Base-by-base conservation (phyloP, 2,329 filamentous ascomycete genomes). In the Fusarium globosum region DNA sequence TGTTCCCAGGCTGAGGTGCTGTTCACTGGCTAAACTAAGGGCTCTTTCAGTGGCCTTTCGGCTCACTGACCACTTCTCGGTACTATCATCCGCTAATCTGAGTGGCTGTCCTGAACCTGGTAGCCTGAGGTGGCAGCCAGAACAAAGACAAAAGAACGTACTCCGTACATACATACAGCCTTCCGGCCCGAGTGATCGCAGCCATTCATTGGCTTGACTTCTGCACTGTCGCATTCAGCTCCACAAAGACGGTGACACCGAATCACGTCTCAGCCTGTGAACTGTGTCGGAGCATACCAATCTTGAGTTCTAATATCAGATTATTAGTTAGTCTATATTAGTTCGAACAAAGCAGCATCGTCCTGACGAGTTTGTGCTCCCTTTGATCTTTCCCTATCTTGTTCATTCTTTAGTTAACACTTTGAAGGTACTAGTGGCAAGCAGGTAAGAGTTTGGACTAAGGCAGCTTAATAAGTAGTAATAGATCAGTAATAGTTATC, bases 31-130 rank as follows among this genome's bases (percentile, higher is more conserved):
- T 61, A 49, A 30, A 38, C 42, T 30, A 30, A 36, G 49, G 30
- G 23, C 33, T 26, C 21, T 43, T 67, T 48, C 65, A 70, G 60
- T 36, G 66, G 38, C 13, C 59, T 70, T 13, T 69, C 66, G 65
- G 67, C 42, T 69, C 66, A 73, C 48, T 71, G 58, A 68, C 64
- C 71, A 74, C 59, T 49, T 57, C 58, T 57, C 49, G 53, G 70
- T 67, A 58, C 59, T 41, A 49, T 58, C 58, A 39, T 69, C 68
- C 59, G 68, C 69, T 71, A 67, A 71, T 71, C 55, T 73, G 59
- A 73, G 63, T 74, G 71, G 71, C 68, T 74, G 71, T 58, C 53
- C 28, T 20, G 38, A 28, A 36, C 57, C 55, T 52, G 38, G 16
- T 46, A 41, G 23, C 23, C 58, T 52, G n/a, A n/a, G n/a, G n/a